Base-by-base conservation (phyloP, 2,329 filamentous ascomycete genomes). In the Diaporthe eres region DNA sequence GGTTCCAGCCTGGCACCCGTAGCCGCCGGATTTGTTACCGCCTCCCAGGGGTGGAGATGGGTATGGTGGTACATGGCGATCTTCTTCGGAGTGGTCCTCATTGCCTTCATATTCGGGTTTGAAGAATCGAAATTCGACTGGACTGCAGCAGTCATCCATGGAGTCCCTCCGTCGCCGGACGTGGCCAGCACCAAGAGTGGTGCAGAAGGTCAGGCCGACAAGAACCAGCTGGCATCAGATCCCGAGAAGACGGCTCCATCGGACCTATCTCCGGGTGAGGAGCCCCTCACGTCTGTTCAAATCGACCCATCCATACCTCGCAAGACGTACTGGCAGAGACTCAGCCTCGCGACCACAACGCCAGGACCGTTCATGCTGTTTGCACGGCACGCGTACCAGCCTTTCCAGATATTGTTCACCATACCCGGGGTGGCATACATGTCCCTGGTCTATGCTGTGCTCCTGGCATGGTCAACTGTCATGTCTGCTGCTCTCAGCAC, bases 1-100 rank as follows among this genome's bases (percentile, higher is more conserved):
- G 80, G 82, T 22, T 57, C 84, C 80, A 67, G 42, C 25, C 15
- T 77, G n/a, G 74, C 76, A 39, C 76, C 76, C 3, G 76, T 77
- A 15, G 76, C 76, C 25, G 76, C 76, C 28, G 76, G 76, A 17
- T 77, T 77, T 12, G 67, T 77, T 31, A 77, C 76, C 12, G 72
- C 37, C 51, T 76, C 76, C 1, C 75, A 74, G 63, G 76, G 76
- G 17, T 77, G 76, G 76, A 47, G 76, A 53, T 77, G 76, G 76
- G 76, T 77, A 2, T 76, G 76, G 76, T 77, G 76, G 76, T 77
- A 72, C 58, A 71, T 75, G 71, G 53, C 76, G 8, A 72, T 77
- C 47, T 76, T 77, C 67, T 77, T 77, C 39, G 76, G 63, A 3
- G 25, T 74, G 4, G 74, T 76, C 2, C 34, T 76, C 8, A 22